A percentile compares a stretch with the other conserved stretches of the same genome.
Evolutionary conservation across 768 basidiomycete species (phyloP).

Genomic region (Trametes cinnabarina): DNA sequence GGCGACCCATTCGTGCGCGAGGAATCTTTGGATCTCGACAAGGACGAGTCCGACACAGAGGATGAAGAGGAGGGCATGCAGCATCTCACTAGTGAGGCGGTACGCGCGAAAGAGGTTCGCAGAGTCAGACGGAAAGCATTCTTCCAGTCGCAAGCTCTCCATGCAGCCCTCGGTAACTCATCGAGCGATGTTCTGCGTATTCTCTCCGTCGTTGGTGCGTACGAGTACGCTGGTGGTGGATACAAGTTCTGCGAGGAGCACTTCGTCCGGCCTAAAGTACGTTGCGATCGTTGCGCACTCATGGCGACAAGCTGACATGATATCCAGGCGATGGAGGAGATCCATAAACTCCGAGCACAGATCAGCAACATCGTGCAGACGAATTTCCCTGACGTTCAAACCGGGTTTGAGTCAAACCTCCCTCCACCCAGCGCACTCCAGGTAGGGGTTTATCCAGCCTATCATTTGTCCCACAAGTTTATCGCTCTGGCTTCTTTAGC

Average conservation of each 20-base stretch:
- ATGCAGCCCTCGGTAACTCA: conserved; percentile 75
- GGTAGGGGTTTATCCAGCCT: conserved; percentile 39
- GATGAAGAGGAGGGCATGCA: conserved; percentile 37
- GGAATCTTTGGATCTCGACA: conserved; percentile 50
- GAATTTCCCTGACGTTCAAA: conserved; percentile 67
- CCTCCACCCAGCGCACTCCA: conserved; percentile 77
- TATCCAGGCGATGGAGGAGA: conserved; percentile 93
- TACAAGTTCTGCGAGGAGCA: conserved; percentile 82
- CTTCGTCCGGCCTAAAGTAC: conserved; percentile 86
- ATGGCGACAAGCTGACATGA: conserved; percentile 3
- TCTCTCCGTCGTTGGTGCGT: conserved; percentile 94
- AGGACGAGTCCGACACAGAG: conserved; percentile 40
- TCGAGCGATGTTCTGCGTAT: conserved; percentile 85
- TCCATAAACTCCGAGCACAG: conserved; percentile 90
- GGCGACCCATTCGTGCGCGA: conserved; percentile 95
- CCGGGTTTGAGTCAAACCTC: conserved; percentile 62
- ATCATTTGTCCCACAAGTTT: not conserved
- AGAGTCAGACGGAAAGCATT: conserved; percentile 70
- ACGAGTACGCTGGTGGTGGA: conserved; percentile 85
- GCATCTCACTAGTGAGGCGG: conserved; percentile 46
- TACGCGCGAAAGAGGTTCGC: conserved; percentile 54
- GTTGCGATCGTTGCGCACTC: conserved; percentile 2
- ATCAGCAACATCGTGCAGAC: conserved; percentile 79
- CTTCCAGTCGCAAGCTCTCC: conserved; percentile 75
- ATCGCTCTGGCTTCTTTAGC: conserved; percentile 39